A percentile compares a stretch with the other conserved stretches of the same genome.
phyloP scores from a whole-genome alignment of 208 protist genomes.

The Tetramitus jugosus region DNA sequence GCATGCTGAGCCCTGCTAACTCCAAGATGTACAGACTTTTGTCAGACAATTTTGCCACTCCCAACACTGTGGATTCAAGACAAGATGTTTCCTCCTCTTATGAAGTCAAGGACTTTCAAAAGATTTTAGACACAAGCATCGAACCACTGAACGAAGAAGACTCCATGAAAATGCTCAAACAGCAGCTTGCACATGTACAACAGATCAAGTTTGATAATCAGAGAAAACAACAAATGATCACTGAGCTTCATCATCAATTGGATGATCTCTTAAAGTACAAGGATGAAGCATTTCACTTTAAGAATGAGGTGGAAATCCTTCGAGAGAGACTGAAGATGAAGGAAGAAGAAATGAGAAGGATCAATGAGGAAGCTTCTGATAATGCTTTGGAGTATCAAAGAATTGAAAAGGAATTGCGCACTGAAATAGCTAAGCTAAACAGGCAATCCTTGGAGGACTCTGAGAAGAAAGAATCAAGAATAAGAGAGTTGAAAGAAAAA shows the following conservation, averaged over 20 bases:
- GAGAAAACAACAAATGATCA: conserved; percentile 15
- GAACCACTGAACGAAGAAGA: background rate
- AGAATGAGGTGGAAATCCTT: background rate
- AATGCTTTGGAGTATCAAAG: background rate
- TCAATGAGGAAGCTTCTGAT: background rate
- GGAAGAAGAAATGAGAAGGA: background rate
- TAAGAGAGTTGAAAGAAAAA: background rate
- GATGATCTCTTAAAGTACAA: background rate
- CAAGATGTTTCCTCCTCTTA: too few relatives aligned
- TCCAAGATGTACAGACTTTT: too few relatives aligned
- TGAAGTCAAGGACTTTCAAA: conserved; percentile 18
- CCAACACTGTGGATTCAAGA: too few relatives aligned
- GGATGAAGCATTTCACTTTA: conserved; percentile 1
- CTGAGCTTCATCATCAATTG: background rate
- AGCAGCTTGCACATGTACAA: conserved; percentile 14
- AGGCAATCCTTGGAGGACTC: background rate
- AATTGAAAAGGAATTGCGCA: background rate
- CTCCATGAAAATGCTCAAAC: conserved; percentile 12
- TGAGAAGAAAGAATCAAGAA: background rate
- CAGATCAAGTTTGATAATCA: conserved; percentile 18
- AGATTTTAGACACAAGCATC: conserved; percentile 3
- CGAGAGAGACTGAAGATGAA: background rate
- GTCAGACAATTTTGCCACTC: too few relatives aligned
- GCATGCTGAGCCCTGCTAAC: too few relatives aligned
- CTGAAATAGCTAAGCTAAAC: background rate